These are phyloP conservation scores for Schrenkiella parvula DNA, from an alignment of 345 rosid genomes.

Conservation along the genomic window DNA sequence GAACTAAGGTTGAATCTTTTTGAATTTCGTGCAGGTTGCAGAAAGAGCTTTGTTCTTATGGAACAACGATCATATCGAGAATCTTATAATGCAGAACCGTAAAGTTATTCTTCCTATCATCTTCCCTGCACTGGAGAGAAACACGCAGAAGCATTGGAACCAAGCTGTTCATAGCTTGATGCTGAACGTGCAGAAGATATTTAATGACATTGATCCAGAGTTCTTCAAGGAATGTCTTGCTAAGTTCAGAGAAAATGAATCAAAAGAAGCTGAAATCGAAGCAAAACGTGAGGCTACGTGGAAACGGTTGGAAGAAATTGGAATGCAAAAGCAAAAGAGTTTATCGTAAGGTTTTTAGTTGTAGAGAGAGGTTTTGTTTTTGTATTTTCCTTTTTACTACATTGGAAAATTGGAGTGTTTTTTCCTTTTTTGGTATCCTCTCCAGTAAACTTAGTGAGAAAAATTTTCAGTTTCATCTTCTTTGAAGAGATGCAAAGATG, in stretches of 20 bases:
- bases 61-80: slow-evolving; percentile 74
- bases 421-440: background rate
- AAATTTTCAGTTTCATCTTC: slow-evolving; percentile 8
- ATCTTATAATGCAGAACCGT: slow-evolving; percentile 57
- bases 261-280: slow-evolving; percentile 41
- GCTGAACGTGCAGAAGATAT: slow-evolving; percentile 62
- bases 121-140: slow-evolving; percentile 60
- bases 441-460: slow-evolving; percentile 10
- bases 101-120: slow-evolving; percentile 57
- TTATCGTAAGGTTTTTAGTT: slow-evolving; percentile 18
- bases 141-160: slow-evolving; percentile 65
- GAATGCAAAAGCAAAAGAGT: slow-evolving; percentile 24
- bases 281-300: slow-evolving; percentile 54
- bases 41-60: slow-evolving; percentile 75
- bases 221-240: slow-evolving; percentile 54
- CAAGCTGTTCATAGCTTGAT: slow-evolving; percentile 69
- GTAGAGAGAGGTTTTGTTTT: slow-evolving; percentile 21
- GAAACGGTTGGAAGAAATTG: slow-evolving; percentile 65
- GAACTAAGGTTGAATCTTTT: background rate
- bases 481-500: slow-evolving; percentile 16
- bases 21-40: slow-evolving; percentile 46
- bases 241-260: slow-evolving; percentile 51
- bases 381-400: slow-evolving; percentile 11
- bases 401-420: slow-evolving; percentile 1
- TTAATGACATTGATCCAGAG: slow-evolving; percentile 62